Percentiles rank a stretch among this genome's conserved stretches.
phyloP scores from a whole-genome alignment of 140 eudicot species.

The Oenanthe javanica region DNA sequence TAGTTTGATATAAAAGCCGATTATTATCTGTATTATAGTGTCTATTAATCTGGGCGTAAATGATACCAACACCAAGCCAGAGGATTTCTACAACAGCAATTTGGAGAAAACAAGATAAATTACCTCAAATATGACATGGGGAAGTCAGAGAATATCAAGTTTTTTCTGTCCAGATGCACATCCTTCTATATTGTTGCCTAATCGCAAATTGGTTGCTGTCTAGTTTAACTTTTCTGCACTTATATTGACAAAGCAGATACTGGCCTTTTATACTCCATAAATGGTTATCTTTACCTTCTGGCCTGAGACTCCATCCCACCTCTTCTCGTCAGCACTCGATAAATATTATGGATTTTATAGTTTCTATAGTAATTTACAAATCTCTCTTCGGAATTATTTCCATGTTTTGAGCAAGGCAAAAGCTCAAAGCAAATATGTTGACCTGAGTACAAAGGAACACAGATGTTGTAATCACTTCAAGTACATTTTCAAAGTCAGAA shows the following conservation, averaged over 20 bases:
- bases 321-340: neutral
- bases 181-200: neutral
- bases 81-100: neutral
- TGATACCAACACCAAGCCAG: neutral
- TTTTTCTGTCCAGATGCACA: neutral
- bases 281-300: neutral
- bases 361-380: no score
- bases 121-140: neutral
- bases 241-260: neutral
- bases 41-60: neutral
- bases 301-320: neutral
- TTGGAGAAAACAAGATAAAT: neutral
- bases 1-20: neutral
- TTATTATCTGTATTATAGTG: neutral
- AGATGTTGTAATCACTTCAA: neutral
- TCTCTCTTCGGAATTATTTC: no score
- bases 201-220: neutral
- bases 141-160: no score
- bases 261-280: neutral
- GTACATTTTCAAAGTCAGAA: neutral
- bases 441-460: neutral
- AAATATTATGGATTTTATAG: neutral
- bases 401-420: neutral
- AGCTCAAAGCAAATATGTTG: neutral
- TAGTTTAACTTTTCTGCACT: neutral